Base-by-base conservation (phyloP, 306 rosid genomes). In the Pyrus bretschneideri region DNA sequence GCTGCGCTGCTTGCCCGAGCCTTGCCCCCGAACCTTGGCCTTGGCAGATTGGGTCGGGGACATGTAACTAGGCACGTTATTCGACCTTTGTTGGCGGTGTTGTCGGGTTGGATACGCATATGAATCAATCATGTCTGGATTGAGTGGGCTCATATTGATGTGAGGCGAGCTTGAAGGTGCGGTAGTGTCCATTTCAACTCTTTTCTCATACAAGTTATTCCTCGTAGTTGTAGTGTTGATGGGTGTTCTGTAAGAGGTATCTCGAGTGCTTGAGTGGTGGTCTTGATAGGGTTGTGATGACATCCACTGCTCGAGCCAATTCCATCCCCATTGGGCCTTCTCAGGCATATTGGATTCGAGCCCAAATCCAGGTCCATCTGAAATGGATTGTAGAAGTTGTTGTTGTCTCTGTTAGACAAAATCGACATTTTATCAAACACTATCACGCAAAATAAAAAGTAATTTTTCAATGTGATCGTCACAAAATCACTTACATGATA, bases 301-400 rank as follows among this genome's bases (percentile, higher is more conserved):
- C 97, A 89, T 95, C 97, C 96, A 95, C 51, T 86, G 81, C 65
- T 95, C 97, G 17, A 95, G 86, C 97, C 96, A 92, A 76, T 89
- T 89, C 97, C 98, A 92, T 65, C 90, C 96, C 88, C 89, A 65
- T 44, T 90, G 88, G 33, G 84, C 82, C 71, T 84, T 86, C n/a
- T 86, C 96, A 1, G 52, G 72, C 51, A 79, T 89, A 25, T 65
- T 51, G 25, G 21, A 61, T 64, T 79, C 76, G 31, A 74, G 72
- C 72, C 76, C 86, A 67, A 78, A 68, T 10, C 85, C 88, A 14
- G 76, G 82, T 11, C 44, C 79, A 33, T 64, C 62, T 22, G 74
- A 82, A 11, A 74, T 82, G 1, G 87, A 22, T 5, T 81, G 83
- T 59, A 81, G 66, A 17, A 82, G 64, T 13, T 83, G 84, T 38